These are phyloP conservation scores for Peronospora destructor DNA, from an alignment of 352 stramenopile species.

Conservation along the genomic window DNA sequence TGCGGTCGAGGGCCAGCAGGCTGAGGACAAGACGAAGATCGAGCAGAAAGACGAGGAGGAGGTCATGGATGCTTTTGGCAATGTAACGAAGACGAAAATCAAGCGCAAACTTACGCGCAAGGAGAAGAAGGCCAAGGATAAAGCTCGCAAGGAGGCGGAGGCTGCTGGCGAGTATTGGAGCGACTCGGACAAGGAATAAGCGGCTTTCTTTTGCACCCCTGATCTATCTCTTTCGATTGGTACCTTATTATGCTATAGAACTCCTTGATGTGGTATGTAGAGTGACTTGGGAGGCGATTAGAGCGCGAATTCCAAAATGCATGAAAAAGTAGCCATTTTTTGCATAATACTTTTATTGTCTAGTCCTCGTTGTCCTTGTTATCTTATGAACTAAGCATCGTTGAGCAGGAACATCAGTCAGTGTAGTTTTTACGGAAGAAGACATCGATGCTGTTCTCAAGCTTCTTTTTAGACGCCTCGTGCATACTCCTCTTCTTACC, in stretches of 20 bases:
- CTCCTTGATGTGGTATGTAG: conserved; percentile 33
- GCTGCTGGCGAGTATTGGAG: conserved; percentile 78
- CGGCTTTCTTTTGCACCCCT: conserved; percentile 22
- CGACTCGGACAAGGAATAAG: conserved; percentile 71
- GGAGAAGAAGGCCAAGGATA: conserved; percentile 84
- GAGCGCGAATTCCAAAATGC: conserved; percentile 30
- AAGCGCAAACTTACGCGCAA: conserved; percentile 88
- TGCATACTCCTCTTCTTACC: conserved; percentile 13
- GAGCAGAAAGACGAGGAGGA: conserved; percentile 87
- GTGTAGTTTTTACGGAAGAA: conserved; percentile 28
- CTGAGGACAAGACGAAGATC: conserved; percentile 87
- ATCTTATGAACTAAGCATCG: background rate
- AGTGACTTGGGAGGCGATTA: conserved; percentile 34
- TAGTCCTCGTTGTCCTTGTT: background rate
- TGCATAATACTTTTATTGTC: background rate
- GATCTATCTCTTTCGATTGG: conserved; percentile 27
- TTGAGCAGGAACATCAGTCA: background rate
- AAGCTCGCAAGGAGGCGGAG: conserved; percentile 85
- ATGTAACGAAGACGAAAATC: conserved; percentile 82
- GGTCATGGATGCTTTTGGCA: conserved; percentile 73
- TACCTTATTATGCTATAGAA: conserved; percentile 43
- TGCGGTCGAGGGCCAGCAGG: conserved; percentile 73
- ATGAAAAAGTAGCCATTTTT: conserved; percentile 16
- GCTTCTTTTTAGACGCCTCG: conserved; percentile 10
- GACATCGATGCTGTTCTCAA: conserved; percentile 22